Evolutionary conservation across 305 asterid genomes (phyloP).

Genomic region (Fraxinus baroniana): DNA sequence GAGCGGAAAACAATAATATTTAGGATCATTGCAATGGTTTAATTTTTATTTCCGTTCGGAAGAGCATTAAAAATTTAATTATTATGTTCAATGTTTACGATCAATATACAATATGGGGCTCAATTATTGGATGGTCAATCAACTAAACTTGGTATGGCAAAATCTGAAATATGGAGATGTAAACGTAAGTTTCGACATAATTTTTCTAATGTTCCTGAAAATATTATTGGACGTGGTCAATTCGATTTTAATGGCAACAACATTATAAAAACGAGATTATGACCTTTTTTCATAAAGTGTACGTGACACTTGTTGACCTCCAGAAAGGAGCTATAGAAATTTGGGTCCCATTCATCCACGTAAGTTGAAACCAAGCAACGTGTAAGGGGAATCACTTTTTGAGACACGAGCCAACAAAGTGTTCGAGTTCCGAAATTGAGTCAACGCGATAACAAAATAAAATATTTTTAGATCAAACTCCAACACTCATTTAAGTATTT

Average conservation of each 20-base stretch:
- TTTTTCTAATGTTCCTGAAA: neutral
- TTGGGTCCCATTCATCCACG: neutral
- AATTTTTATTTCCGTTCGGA: neutral
- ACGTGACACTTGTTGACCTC: neutral
- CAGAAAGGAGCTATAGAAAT: neutral
- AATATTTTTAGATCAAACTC: neutral
- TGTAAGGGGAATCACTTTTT: neutral
- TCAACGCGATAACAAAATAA: neutral
- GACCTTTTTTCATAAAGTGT: neutral
- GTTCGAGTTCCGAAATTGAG: no score
- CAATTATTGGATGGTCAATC: neutral
- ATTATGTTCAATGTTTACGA: neutral
- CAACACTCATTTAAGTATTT: neutral
- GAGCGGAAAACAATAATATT: neutral
- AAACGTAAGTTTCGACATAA: neutral
- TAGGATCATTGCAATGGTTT: neutral
- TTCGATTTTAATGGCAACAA: neutral
- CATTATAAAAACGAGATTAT: neutral
- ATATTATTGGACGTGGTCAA: neutral
- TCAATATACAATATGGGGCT: neutral
- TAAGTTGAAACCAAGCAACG: neutral
- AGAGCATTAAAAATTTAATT: neutral
- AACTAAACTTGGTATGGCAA: neutral
- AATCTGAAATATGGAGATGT: neutral
- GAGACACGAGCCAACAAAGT: neutral